These are phyloP conservation scores for Leucosporidium scottii DNA, from an alignment of 768 basidiomycete genomes.

Conservation along the genomic window DNA sequence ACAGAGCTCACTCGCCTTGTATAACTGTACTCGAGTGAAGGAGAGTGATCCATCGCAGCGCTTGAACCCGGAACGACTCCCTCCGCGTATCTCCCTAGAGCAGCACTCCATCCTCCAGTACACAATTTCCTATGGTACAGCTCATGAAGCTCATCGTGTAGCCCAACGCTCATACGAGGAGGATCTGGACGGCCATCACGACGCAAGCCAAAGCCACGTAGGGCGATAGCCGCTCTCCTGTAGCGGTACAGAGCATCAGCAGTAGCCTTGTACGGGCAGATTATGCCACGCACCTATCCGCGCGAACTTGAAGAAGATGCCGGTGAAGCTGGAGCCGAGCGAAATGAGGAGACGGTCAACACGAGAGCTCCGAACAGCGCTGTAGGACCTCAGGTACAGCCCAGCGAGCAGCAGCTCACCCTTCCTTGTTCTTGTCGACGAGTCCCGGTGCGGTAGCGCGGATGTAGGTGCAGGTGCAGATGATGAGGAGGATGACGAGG, in stretches of 20 bases:
- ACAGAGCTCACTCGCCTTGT: too few relatives aligned
- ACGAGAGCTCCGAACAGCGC: not conserved
- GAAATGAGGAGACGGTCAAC: not conserved
- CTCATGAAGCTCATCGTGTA: not conserved
- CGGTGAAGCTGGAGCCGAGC: slow-evolving; percentile 59
- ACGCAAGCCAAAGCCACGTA: slow-evolving; percentile 91
- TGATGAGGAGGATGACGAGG: slow-evolving; percentile 82
- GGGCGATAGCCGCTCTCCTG: slow-evolving; percentile 91
- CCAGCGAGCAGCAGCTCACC: slow-evolving; percentile 50
- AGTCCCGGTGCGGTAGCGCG: slow-evolving; percentile 81
- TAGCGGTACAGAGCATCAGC: too few relatives aligned
- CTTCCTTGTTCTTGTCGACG: slow-evolving; percentile 87
- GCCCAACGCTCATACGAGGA: slow-evolving; percentile 37
- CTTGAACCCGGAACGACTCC: too few relatives aligned
- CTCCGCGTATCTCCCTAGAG: too few relatives aligned
- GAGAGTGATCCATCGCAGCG: too few relatives aligned
- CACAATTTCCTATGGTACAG: not conserved
- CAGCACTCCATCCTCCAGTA: not conserved
- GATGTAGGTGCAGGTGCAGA: slow-evolving; percentile 96
- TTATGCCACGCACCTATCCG: slow-evolving; percentile 64
- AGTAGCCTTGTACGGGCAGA: too few relatives aligned
- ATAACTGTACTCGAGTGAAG: too few relatives aligned
- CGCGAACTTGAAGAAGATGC: slow-evolving; percentile 90
- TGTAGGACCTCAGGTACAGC: not conserved
- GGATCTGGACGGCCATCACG: slow-evolving; percentile 76